A percentile compares a stretch with the other conserved stretches of the same genome.
Conservation (phyloP, 768 basidiomycete species). For the Lyophyllum shimeji region DNA sequence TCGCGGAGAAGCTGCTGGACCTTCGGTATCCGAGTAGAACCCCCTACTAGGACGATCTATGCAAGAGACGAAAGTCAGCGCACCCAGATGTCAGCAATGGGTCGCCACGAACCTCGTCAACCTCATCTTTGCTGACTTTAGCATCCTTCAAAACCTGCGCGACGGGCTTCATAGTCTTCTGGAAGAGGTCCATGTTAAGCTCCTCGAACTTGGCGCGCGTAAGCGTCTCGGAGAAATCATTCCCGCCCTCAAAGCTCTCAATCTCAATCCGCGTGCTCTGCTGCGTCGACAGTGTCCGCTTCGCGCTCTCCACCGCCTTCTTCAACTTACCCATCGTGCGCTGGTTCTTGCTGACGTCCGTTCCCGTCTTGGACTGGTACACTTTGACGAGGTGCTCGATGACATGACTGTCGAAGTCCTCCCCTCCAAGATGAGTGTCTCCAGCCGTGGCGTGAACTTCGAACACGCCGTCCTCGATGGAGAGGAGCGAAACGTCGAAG, state of each 20-base stretch:
- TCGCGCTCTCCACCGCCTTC: conserved; percentile 72
- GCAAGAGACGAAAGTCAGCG: not conserved
- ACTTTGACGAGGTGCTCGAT: conserved; percentile 68
- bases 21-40: conserved; percentile 73
- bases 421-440: conserved; percentile 73
- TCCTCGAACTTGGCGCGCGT: conserved; percentile 87
- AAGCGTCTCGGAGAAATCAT: conserved; percentile 77
- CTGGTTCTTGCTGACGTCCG: conserved; percentile 57
- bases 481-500: conserved; percentile 70
- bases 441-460: conserved; percentile 72
- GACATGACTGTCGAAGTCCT: conserved; percentile 72
- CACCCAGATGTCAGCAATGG: not conserved
- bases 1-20: conserved; percentile 65
- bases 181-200: conserved; percentile 80
- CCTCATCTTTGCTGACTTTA: conserved; percentile 72
- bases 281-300: conserved; percentile 59
- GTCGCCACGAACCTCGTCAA: conserved; percentile 53
- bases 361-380: conserved; percentile 69
- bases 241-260: conserved; percentile 68
- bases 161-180: conserved; percentile 83
- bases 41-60: conserved; percentile 52
- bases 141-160: conserved; percentile 84
- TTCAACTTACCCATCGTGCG: conserved; percentile 71
- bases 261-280: conserved; percentile 58
- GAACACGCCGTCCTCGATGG: conserved; percentile 69